Percentiles rank a stretch among this genome's conserved stretches.
Conservation (phyloP, 179 eudicot genomes). For the Spinacia oleracea region DNA sequence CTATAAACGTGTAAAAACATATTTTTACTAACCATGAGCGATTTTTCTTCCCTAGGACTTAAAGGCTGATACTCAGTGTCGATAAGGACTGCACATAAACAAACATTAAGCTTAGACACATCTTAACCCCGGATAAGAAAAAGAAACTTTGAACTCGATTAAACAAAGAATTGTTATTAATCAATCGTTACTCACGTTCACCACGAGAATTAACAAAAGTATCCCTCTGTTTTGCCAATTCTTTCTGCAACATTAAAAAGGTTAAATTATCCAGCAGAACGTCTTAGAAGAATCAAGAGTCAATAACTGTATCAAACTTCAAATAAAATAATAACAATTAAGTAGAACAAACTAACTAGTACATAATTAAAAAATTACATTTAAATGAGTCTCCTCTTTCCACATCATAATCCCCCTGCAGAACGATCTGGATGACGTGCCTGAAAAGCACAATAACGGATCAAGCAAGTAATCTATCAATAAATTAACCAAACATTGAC, state of each 20-base stretch:
- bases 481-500: constrained; percentile 9
- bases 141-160: neutral
- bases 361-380: constrained; percentile 39
- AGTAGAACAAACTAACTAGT: constrained; percentile 1
- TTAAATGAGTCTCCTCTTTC: constrained; percentile 87
- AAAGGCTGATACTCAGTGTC: constrained; percentile 74
- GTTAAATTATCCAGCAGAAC: neutral
- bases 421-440: constrained; percentile 95
- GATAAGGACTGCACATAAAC: constrained; percentile 57
- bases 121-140: neutral
- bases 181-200: constrained; percentile 61
- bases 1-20: neutral
- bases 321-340: constrained; percentile 19
- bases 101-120: neutral
- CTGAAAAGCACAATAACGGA: constrained; percentile 39
- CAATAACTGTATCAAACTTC: neutral
- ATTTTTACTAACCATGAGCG: constrained; percentile 52
- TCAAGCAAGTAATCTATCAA: constrained; percentile 15
- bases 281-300: neutral
- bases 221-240: constrained; percentile 44
- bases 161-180: neutral
- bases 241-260: constrained; percentile 57
- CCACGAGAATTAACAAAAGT: constrained; percentile 68
- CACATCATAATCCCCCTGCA: constrained; percentile 85
- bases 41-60: constrained; percentile 65